Evolutionary conservation across 2,329 filamentous ascomycete genomes (phyloP).

Genomic region (Westerdykella aurantiaca): DNA sequence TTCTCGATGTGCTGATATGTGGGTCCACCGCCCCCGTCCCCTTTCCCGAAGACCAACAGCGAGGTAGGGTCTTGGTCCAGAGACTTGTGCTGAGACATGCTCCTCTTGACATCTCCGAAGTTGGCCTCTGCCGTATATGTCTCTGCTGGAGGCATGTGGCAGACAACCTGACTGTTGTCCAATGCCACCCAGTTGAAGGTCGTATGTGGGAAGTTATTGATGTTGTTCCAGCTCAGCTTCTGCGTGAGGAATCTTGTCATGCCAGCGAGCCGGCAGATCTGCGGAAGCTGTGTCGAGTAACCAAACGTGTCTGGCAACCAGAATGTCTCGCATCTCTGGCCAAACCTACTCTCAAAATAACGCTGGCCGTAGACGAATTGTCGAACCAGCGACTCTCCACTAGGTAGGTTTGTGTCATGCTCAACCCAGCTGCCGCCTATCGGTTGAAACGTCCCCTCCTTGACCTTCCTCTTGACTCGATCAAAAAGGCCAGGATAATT

Average conservation of each 20-base stretch:
- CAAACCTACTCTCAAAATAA: constrained; percentile 91
- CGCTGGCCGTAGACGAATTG: constrained; percentile 95
- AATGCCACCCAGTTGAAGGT: constrained; percentile 98
- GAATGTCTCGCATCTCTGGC: constrained; percentile 81
- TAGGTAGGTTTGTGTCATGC: constrained; percentile 96
- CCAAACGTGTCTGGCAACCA: constrained; percentile 99
- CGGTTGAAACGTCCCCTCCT: constrained; percentile 84
- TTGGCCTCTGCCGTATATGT: constrained; percentile 93
- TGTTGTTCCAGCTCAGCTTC: constrained; percentile 99
- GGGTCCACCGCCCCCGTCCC: constrained; percentile 90
- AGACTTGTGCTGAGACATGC: constrained; percentile 87
- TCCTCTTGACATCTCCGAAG: constrained; percentile 89
- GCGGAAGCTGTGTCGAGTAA: constrained; percentile 90
- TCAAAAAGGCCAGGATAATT: constrained; percentile 85
- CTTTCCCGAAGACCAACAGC: constrained; percentile 90
- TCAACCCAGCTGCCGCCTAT: constrained; percentile 99
- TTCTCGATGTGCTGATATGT: constrained; percentile 94
- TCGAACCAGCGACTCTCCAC: constrained; percentile 85
- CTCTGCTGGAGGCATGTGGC: constrained; percentile 93
- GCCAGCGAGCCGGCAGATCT: constrained; percentile 86
- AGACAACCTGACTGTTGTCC: constrained; percentile 93
- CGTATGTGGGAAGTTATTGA: constrained; percentile 97
- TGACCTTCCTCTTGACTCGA: constrained; percentile 85
- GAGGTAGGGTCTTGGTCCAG: constrained; percentile 90
- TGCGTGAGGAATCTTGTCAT: constrained; percentile 98